Evolutionary conservation across 805 yeast genomes (phyloP).

Genomic region (Debaryomyces castellii): DNA sequence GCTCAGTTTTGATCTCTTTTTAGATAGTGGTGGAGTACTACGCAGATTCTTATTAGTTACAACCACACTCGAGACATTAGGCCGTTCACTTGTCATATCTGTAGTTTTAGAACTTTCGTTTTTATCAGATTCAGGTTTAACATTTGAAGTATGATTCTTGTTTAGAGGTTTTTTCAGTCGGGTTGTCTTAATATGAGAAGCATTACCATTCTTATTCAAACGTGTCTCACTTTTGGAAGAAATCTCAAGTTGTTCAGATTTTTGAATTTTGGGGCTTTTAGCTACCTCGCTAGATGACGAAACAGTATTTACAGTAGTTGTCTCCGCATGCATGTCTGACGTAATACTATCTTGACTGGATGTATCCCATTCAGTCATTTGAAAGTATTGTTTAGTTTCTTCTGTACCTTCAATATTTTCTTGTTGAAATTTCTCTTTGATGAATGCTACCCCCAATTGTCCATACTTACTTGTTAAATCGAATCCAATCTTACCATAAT

Average conservation of each 20-base stretch:
- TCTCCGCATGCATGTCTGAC: too few relatives aligned
- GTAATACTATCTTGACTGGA: not conserved
- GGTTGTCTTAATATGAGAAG: too few relatives aligned
- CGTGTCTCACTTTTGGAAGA: too few relatives aligned
- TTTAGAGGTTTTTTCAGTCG: not conserved
- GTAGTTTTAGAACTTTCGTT: not conserved
- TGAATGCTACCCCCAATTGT: slow-evolving; percentile 17
- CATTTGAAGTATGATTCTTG: not conserved
- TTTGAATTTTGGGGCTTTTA: not conserved
- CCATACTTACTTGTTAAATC: slow-evolving; percentile 19
- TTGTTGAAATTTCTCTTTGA: slow-evolving; percentile 28
- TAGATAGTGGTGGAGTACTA: too few relatives aligned
- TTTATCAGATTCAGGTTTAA: not conserved
- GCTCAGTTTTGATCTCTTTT: not conserved
- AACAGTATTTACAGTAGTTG: too few relatives aligned
- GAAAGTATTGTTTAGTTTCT: slow-evolving; percentile 19
- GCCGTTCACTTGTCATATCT: too few relatives aligned
- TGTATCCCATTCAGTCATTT: slow-evolving; percentile 20
- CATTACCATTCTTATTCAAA: too few relatives aligned
- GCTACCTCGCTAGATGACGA: too few relatives aligned
- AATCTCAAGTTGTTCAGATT: not conserved
- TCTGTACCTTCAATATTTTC: slow-evolving; percentile 24
- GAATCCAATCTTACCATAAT: slow-evolving; percentile 11
- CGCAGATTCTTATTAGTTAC: too few relatives aligned
- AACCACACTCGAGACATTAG: too few relatives aligned